Conservation (phyloP, 2,329 filamentous ascomycete species). For the Penicillium psychrosexuale region DNA sequence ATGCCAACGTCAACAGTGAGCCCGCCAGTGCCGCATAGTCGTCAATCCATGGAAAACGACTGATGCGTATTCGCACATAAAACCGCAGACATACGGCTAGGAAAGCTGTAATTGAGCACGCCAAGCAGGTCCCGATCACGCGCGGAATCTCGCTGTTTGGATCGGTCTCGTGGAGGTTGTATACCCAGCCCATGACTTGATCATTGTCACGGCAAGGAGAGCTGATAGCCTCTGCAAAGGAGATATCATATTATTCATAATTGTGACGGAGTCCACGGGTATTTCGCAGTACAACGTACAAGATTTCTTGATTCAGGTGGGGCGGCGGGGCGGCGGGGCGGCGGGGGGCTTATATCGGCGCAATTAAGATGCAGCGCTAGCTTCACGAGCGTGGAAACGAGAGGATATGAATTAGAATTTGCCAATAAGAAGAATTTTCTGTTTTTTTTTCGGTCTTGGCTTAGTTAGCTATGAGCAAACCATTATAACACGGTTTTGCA, state of each 20-base stretch:
- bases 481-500: neutral
- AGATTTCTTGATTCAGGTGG: neutral
- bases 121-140: constrained; percentile 23
- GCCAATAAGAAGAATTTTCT: neutral
- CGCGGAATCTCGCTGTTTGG: constrained; percentile 19
- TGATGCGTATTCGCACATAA: constrained; percentile 23
- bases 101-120: constrained; percentile 22
- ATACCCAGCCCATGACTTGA: constrained; percentile 28
- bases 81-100: constrained; percentile 25
- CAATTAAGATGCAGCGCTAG: neutral
- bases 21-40: constrained; percentile 27
- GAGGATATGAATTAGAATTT: neutral
- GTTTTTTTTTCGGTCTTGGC: neutral
- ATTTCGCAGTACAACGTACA: too few species aligned
- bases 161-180: constrained; percentile 26
- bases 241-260: neutral
- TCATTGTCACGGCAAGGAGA: neutral
- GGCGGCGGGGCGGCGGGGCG: neutral
- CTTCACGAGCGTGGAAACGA: neutral
- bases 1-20: constrained; percentile 18
- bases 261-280: neutral
- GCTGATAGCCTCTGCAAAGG: neutral
- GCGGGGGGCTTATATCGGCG: neutral
- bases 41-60: constrained; percentile 24
- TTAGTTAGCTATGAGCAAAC: neutral